Conservation (phyloP, 345 rosid species). For the Gossypium mustelinum region DNA sequence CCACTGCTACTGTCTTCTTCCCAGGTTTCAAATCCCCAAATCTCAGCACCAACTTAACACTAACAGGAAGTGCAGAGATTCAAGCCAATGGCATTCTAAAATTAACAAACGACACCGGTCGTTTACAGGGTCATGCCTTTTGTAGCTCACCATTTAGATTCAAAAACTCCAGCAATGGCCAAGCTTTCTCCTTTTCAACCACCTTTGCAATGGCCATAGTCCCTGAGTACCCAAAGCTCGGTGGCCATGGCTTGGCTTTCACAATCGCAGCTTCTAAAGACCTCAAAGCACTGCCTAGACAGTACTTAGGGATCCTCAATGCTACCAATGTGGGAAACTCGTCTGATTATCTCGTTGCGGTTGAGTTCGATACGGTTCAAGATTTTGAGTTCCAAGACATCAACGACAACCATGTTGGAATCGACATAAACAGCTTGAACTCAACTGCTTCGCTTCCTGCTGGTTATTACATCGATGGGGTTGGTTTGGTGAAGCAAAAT, state of each 20-base stretch:
- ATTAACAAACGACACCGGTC: neutral
- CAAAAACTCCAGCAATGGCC: neutral
- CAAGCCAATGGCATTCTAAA: neutral
- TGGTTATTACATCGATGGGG: neutral
- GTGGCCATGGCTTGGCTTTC: slow-evolving; percentile 1
- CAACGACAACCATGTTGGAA: neutral
- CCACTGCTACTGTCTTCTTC: neutral
- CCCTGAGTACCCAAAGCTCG: neutral
- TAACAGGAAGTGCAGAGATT: neutral
- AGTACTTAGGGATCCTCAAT: neutral
- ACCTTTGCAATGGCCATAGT: neutral
- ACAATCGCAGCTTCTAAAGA: neutral
- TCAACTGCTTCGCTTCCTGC: neutral
- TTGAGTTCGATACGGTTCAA: neutral
- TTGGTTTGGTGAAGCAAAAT: neutral
- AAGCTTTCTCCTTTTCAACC: slow-evolving; percentile 1
- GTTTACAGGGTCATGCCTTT: neutral
- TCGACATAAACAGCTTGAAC: neutral
- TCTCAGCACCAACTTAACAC: neutral
- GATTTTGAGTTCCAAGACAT: neutral
- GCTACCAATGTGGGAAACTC: neutral
- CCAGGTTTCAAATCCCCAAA: neutral
- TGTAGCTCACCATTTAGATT: neutral
- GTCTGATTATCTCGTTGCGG: neutral
- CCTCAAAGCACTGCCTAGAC: neutral